A percentile compares a stretch with the other conserved stretches of the same genome.
Conservation (phyloP, 768 basidiomycete species). For the Leccinellum rugosiceps region DNA sequence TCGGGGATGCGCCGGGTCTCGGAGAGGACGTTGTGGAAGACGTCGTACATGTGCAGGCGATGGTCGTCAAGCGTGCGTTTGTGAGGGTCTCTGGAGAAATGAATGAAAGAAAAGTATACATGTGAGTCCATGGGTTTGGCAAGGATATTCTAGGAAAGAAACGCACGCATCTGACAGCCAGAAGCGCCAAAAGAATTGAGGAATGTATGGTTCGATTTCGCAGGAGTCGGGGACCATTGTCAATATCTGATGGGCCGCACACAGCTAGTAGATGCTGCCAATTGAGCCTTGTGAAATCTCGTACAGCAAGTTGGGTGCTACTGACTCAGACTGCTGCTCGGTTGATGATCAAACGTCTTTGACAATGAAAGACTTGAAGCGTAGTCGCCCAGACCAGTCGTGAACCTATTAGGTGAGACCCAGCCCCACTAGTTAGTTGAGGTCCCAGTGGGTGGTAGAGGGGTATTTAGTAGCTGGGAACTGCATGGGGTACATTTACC, state of each 20-base stretch:
- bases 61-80: conserved; percentile 33
- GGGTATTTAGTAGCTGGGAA: not conserved
- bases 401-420: not conserved
- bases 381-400: not conserved
- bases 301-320: not conserved
- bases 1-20: conserved; percentile 42
- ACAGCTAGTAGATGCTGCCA: too few species aligned
- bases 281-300: too few species aligned
- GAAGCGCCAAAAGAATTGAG: conserved; percentile 46
- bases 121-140: not conserved
- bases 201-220: conserved; percentile 39
- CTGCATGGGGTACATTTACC: not conserved
- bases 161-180: conserved; percentile 47
- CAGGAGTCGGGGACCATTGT: not conserved
- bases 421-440: not conserved
- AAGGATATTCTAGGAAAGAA: not conserved
- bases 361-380: not conserved
- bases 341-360: not conserved
- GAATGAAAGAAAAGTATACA: not conserved
- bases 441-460: not conserved
- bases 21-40: conserved; percentile 47
- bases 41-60: conserved; percentile 51
- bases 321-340: not conserved
- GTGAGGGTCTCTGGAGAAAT: conserved; percentile 21
- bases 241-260: not conserved